A percentile compares a stretch with the other conserved stretches of the same genome.
Conservation (phyloP, 371 early-diverging fungal species). For the Lichtheimia corymbifera region DNA sequence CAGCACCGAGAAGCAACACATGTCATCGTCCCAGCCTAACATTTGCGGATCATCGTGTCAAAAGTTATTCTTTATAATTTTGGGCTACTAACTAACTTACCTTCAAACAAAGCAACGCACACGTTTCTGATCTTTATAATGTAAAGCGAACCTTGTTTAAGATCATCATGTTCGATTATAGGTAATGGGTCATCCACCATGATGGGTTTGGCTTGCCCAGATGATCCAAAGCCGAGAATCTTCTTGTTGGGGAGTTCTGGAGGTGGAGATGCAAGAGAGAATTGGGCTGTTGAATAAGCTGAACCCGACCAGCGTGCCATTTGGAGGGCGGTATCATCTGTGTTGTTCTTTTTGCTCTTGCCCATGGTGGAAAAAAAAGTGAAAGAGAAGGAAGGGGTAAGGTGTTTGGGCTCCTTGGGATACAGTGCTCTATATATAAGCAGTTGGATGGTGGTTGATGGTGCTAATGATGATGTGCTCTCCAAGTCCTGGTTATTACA, state of each 20-base stretch:
- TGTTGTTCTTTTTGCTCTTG: constrained; percentile 15
- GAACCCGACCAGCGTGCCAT: constrained; percentile 10
- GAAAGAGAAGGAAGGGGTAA: neutral
- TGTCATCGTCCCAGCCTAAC: constrained; percentile 50
- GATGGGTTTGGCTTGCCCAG: neutral
- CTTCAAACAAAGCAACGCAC: constrained; percentile 48
- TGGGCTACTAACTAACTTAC: constrained; percentile 10
- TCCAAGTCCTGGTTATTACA: too few relatives aligned
- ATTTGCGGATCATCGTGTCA: neutral
- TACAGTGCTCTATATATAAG: too few relatives aligned
- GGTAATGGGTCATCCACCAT: constrained; percentile 1
- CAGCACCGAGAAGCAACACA: constrained; percentile 49
- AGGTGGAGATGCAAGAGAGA: constrained; percentile 15
- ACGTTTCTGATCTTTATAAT: constrained; percentile 43
- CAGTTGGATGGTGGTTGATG: too few relatives aligned
- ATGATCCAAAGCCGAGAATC: constrained; percentile 13
- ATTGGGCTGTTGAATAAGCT: constrained; percentile 12
- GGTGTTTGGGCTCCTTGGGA: too few relatives aligned
- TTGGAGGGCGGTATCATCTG: constrained; percentile 5
- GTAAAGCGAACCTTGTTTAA: constrained; percentile 42
- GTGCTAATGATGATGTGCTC: too few relatives aligned
- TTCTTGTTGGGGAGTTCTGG: constrained; percentile 10
- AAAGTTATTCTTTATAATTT: neutral
- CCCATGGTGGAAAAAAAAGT: constrained; percentile 5
- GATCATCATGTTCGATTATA: constrained; percentile 36